These are phyloP conservation scores for Candida insectorum DNA, from an alignment of 805 yeast species.

Conservation along the genomic window DNA sequence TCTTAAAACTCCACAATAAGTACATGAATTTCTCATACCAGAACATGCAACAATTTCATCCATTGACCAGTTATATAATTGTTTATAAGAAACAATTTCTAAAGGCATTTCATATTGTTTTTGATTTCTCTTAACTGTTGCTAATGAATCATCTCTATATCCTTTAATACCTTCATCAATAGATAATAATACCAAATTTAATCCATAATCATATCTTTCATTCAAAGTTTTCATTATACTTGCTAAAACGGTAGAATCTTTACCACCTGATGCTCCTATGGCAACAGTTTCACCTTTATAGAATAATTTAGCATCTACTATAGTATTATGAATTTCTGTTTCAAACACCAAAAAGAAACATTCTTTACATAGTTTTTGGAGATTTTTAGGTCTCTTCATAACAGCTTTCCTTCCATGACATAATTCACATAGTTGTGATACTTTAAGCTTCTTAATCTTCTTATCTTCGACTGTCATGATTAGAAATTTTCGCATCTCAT, in stretches of 20 bases:
- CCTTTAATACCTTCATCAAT: conserved; percentile 98
- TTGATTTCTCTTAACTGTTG: conserved; percentile 93
- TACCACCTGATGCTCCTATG: conserved; percentile 98
- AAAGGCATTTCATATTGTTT: conserved; percentile 77
- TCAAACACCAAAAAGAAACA: conserved; percentile 92
- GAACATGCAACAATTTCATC: conserved; percentile 95
- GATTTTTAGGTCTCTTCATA: conserved; percentile 87
- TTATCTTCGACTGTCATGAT: conserved; percentile 8
- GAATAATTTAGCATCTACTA: conserved; percentile 65
- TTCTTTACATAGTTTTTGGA: conserved; percentile 82
- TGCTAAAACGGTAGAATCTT: conserved; percentile 94
- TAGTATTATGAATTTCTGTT: conserved; percentile 92
- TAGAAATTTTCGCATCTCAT: conserved; percentile 4
- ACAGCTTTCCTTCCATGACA: conserved; percentile 83
- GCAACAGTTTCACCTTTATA: conserved; percentile 84
- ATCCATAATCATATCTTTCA: conserved; percentile 83
- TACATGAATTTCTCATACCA: conserved; percentile 90
- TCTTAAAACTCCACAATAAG: conserved; percentile 96
- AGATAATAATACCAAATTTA: conserved; percentile 77
- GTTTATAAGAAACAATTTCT: conserved; percentile 80
- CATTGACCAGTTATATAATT: conserved; percentile 96
- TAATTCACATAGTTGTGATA: conserved; percentile 65
- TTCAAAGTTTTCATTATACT: conserved; percentile 81
- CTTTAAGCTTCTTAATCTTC: conserved; percentile 26
- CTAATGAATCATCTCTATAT: conserved; percentile 93